These are phyloP conservation scores for Botrytis tulipae DNA, from an alignment of 2,329 filamentous ascomycete genomes.

Conservation along the genomic window DNA sequence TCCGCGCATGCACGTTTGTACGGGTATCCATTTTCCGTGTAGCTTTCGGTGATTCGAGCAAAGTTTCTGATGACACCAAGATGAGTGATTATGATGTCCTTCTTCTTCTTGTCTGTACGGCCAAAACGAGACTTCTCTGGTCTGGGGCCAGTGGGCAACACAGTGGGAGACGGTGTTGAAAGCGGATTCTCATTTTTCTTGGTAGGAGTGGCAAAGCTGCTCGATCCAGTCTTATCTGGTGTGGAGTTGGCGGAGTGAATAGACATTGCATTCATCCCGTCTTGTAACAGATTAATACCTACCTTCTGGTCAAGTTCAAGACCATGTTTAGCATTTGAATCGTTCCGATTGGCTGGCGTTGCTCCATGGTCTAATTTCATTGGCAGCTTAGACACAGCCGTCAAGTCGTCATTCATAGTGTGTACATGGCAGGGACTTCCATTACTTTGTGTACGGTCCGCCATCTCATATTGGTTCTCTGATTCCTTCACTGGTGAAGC, in stretches of 20 bases:
- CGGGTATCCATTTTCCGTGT: slow-evolving; percentile 18
- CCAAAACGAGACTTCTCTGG: background rate
- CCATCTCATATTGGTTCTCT: background rate
- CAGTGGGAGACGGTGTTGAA: background rate
- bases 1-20: slow-evolving; percentile 14
- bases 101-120: slow-evolving; percentile 24
- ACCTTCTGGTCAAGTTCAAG: background rate
- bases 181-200: background rate
- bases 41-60: slow-evolving; percentile 20
- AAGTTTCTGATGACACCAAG: slow-evolving; percentile 24
- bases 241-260: background rate
- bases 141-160: background rate
- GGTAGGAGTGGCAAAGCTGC: background rate
- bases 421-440: background rate
- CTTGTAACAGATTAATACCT: background rate
- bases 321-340: background rate
- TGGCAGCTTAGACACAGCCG: background rate
- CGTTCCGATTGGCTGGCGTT: background rate
- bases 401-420: background rate
- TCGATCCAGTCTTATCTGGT: background rate
- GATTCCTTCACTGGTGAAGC: background rate
- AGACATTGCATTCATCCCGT: background rate
- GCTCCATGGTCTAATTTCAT: background rate
- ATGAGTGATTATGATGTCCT: slow-evolving; percentile 27
- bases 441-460: background rate